These are phyloP conservation scores for Neodidymelliopsis sp. DNA, from an alignment of 2,329 filamentous ascomycete genomes.

Conservation along the genomic window DNA sequence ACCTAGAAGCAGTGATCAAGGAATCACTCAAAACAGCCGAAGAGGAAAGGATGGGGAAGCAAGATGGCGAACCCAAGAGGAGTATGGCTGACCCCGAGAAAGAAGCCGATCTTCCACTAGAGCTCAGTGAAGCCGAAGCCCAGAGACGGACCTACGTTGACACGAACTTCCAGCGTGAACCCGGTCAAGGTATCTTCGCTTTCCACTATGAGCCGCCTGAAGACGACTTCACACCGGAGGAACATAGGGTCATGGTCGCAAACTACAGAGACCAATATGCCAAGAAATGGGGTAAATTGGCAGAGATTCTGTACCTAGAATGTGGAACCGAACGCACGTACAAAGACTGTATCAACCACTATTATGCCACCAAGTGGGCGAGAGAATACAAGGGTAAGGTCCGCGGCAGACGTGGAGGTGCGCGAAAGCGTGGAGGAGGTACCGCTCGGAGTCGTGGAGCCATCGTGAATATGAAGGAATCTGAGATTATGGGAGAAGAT, in stretches of 20 bases:
- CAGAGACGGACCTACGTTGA: slow-evolving; percentile 68
- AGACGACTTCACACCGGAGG: slow-evolving; percentile 77
- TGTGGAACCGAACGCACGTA: slow-evolving; percentile 69
- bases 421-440: slow-evolving; percentile 40
- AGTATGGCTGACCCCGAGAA: slow-evolving; percentile 78
- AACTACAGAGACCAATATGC: slow-evolving; percentile 74
- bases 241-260: slow-evolving; percentile 74
- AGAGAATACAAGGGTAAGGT: slow-evolving; percentile 80
- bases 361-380: slow-evolving; percentile 80
- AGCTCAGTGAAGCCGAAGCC: slow-evolving; percentile 69
- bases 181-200: slow-evolving; percentile 71
- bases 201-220: slow-evolving; percentile 77
- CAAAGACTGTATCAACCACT: slow-evolving; percentile 83
- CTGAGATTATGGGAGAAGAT: slow-evolving; percentile 51
- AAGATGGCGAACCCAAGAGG: slow-evolving; percentile 65
- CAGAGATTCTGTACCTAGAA: slow-evolving; percentile 64
- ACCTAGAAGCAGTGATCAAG: slow-evolving; percentile 74
- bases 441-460: slow-evolving; percentile 61
- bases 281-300: slow-evolving; percentile 84
- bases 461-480: slow-evolving; percentile 60
- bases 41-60: slow-evolving; percentile 73
- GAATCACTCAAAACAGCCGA: slow-evolving; percentile 73
- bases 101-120: slow-evolving; percentile 76
- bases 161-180: slow-evolving; percentile 68
- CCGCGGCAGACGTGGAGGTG: slow-evolving; percentile 40